Base-by-base conservation (phyloP, 1,284 basidiomycete species). In the Serendipita sp. region DNA sequence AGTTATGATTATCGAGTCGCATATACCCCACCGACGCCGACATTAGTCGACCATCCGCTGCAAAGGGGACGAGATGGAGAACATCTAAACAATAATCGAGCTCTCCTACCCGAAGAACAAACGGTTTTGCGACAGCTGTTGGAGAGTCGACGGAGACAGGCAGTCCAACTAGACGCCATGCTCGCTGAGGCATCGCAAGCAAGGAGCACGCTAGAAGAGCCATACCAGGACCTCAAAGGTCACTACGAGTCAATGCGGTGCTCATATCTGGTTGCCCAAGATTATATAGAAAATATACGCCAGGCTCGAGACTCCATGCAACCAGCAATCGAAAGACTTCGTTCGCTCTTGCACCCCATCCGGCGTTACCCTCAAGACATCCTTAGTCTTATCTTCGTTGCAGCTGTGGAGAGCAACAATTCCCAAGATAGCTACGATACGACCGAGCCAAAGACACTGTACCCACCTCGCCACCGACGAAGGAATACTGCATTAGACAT, bases 331-430 rank as follows among this genome's bases (percentile, higher is more conserved):
- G n/a, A 58, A n/a, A 30, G 34, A 32, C n/a, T 58, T 26, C 34
- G 26, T 26, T 26, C 53, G n/a, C 17, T 30, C 15, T n/a, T 58
- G 10, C 26, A 58, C 29, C 53, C 53, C 26, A 58, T 58, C n/a
- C n/a, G 53, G n/a, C 17, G 53, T n/a, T 58, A 58, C n/a, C 53
- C 53, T 35, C 17, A 22, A 32, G 53, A 58, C n/a, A 58, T 58
- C n/a, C 53, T 58, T 29, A 58, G 26, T 58, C 32, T 58, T 8
- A 34, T 58, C 53, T 58, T 58, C 34, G 32, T 58, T 8, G 53
- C 53, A 10, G 53, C 32, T n/a, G 53, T 34, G 8, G 26, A 34
- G 17, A 34, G 32, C 17, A 26, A 58, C 15, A 30, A 8, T 6
- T 32, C 17, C 15, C 34, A 34, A 10, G 53, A 58, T 30, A 4